Evolutionary conservation across 2,329 filamentous ascomycete genomes (phyloP).

Genomic region (Periconia sp.): DNA sequence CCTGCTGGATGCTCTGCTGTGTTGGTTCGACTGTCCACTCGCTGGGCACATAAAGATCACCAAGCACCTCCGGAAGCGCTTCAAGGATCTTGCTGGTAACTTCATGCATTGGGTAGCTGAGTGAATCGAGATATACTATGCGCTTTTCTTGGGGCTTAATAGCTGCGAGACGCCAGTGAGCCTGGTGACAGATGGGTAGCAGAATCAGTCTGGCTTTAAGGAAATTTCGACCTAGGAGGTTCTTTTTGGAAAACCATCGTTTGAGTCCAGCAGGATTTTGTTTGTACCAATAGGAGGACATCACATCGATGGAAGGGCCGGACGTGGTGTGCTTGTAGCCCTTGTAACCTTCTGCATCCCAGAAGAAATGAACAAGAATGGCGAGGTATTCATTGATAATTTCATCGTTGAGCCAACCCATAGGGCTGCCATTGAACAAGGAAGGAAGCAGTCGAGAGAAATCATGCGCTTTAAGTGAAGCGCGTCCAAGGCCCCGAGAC

Average conservation of each 20-base stretch:
- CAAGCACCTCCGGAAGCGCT: slow-evolving; percentile 63
- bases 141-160: slow-evolving; percentile 63
- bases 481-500: slow-evolving; percentile 28
- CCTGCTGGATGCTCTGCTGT: slow-evolving; percentile 55
- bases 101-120: slow-evolving; percentile 37
- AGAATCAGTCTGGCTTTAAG: slow-evolving; percentile 68
- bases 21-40: slow-evolving; percentile 64
- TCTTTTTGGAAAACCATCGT: slow-evolving; percentile 51
- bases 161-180: slow-evolving; percentile 73
- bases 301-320: slow-evolving; percentile 60
- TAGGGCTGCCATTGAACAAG: slow-evolving; percentile 44
- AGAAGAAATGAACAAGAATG: slow-evolving; percentile 62
- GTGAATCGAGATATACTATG: slow-evolving; percentile 71
- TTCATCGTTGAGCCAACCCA: slow-evolving; percentile 75
- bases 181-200: slow-evolving; percentile 64
- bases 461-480: slow-evolving; percentile 56
- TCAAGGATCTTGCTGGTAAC: slow-evolving; percentile 30
- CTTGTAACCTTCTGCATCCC: slow-evolving; percentile 55
- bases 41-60: slow-evolving; percentile 54
- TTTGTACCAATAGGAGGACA: slow-evolving; percentile 68
- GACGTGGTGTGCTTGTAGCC: slow-evolving; percentile 51
- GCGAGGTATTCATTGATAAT: slow-evolving; percentile 69
- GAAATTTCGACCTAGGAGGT: slow-evolving; percentile 54
- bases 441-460: slow-evolving; percentile 59
- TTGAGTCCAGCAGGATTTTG: slow-evolving; percentile 38